Base-by-base conservation (phyloP, 345 rosid genomes). In the Gossypium longicalyx region DNA sequence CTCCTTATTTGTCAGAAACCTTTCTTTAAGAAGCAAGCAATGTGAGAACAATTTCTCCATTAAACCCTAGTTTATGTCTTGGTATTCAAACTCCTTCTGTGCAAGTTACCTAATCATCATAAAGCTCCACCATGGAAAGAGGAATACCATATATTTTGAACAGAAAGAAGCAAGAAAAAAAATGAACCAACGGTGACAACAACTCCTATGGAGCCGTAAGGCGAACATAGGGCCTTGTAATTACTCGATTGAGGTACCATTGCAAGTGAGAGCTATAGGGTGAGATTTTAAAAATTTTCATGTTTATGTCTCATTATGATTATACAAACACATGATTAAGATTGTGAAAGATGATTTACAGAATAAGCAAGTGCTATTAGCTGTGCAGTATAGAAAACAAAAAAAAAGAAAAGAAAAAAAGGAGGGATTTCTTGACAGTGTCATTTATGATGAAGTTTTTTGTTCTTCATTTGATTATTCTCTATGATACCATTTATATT, bases 1-100 rank as follows among this genome's bases (percentile, higher is more conserved):
- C 97, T 96, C 44, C 97, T 96, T 34, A 78, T 96, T 79, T 91
- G 97, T 76, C 98, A 96, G 86, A 96, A 96, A 77, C 95, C 99
- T 44, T 91, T 93, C 82, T 77, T 83, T 13, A 93, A 87, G 88
- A 83, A 78, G 80, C 93, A 85, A 78, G 79, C 90, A 27, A 85
- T 84, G 77, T 88, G 72, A 80, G 43, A 48, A 71, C 72, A 75
- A 70, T 12, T 43, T 70, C 51, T 11, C 15, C 11, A 53, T 8
- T 12, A 22, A 72, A 41, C 71, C 48, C 72, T 74, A 61, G 70
- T 76, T 38, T 47, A 49, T 52, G 61, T 63, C 74, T 25, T 63
- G 61, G 48, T 67, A 73, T 73, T 77, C 77, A 76, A 77, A 76
- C 80, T 83, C 83, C 75, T 80, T 83, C 76, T 47, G 74, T 78